Evolutionary conservation across 805 yeast species (phyloP).

Genomic region (Naumovozyma castellii): DNA sequence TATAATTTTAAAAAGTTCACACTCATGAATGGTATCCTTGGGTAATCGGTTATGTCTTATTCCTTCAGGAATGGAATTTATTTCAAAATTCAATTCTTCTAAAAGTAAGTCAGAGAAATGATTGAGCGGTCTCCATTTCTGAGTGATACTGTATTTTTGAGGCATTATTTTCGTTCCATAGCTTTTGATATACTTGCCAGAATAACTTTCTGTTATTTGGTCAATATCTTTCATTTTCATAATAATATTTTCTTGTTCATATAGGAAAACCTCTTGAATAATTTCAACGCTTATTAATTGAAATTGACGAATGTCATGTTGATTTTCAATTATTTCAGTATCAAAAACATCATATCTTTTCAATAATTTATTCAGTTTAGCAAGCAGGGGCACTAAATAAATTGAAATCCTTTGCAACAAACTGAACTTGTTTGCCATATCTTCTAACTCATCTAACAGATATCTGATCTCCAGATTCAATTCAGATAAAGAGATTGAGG

Average conservation of each 20-base stretch:
- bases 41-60: not conserved
- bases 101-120: not conserved
- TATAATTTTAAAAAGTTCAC: too few species aligned
- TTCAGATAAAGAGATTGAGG: not conserved
- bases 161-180: too few species aligned
- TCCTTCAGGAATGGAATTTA: not conserved
- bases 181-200: too few species aligned
- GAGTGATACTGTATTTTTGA: too few species aligned
- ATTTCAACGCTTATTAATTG: not conserved
- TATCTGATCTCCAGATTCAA: not conserved
- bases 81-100: not conserved
- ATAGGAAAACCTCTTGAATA: not conserved
- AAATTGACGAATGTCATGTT: too few species aligned
- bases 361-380: not conserved
- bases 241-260: not conserved
- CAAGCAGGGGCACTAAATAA: not conserved
- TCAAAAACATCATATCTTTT: not conserved
- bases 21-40: not conserved
- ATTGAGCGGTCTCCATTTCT: not conserved
- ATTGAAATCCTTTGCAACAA: not conserved
- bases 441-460: not conserved
- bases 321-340: too few species aligned
- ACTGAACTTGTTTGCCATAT: not conserved
- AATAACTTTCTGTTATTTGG: not conserved
- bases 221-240: not conserved